phyloP scores from a whole-genome alignment of 345 rosid species.

The Ceriops zippeliana region DNA sequence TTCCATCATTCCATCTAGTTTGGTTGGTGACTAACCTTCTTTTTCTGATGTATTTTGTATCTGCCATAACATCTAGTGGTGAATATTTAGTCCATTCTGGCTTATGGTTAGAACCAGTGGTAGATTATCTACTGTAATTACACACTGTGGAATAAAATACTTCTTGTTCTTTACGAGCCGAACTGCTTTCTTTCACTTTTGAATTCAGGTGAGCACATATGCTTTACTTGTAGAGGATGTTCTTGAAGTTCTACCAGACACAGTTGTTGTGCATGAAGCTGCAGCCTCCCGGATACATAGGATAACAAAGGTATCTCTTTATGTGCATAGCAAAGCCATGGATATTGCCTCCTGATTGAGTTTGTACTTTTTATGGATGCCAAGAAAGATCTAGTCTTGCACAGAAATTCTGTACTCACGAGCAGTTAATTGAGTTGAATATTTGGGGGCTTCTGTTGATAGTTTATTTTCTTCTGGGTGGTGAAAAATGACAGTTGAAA shows the following conservation, averaged over 20 bases:
- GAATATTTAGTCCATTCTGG: background rate
- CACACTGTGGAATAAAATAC: no score
- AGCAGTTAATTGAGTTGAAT: background rate
- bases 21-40: conserved; percentile 45
- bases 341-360: background rate
- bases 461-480: no score
- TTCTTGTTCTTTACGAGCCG: background rate
- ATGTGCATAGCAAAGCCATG: conserved; percentile 5
- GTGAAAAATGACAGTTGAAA: no score
- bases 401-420: background rate
- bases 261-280: conserved; percentile 66
- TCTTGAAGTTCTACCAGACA: conserved; percentile 63
- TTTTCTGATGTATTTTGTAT: background rate
- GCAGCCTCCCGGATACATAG: conserved; percentile 71
- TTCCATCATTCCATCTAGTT: conserved; percentile 79
- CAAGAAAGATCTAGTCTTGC: background rate
- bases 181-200: conserved; percentile 9
- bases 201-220: conserved; percentile 74
- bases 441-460: no score
- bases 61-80: background rate
- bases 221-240: conserved; percentile 71
- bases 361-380: background rate
- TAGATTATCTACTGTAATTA: background rate
- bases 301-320: conserved; percentile 60
- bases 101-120: background rate